Base-by-base conservation (phyloP, 2,329 filamentous ascomycete species). In the Fusarium fujikuroi region DNA sequence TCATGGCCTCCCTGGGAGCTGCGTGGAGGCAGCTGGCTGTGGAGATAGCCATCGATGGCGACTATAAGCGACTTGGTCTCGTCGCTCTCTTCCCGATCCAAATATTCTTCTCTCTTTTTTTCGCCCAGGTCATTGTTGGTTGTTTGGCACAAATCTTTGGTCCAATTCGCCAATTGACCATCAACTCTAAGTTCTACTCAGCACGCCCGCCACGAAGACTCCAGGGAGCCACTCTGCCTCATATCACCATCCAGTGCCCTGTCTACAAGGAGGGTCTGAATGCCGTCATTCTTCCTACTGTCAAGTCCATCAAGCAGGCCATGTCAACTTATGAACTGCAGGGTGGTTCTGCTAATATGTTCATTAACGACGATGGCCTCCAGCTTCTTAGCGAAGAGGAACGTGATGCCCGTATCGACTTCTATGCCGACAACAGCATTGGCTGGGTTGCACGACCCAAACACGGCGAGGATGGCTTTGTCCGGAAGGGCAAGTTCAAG, bases 211-310 rank as follows among this genome's bases (percentile, higher is more conserved):
- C 92, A 3, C 87, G 88, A 25, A 86, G 92, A 53, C 81, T 95
- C 34, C 87, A 88, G 63, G 84, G 82, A 3, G 77, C 83, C 11
- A 79, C 85, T 32, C 86, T 95, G 21, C 92, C 92, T 5, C 93
- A 94, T 78, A 87, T 94, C 72, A 95, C 93, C 7, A 92, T 97
- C 46, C 94, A 97, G 79, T 95, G 93, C 80, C 94, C 94, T 9
- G 93, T 97, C 0, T 97, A 96, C 85, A 96, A 95, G 81, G 94
- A 97, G 80, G 93, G 93, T 73, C 86, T 97, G 6, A 84, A 84
- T 40, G 89, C 86, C 69, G 94, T 97, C 81, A 95, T 95, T 77
- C 88, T 87, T 25, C 93, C 93, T 12, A 95, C 93, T 0, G 89
- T 95, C 76, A 90, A 90, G 77, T 95, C 92, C 4, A 88, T 95